phyloP scores from a whole-genome alignment of 2,329 filamentous ascomycete genomes.

The Lasiodiplodia hormozganensis region DNA sequence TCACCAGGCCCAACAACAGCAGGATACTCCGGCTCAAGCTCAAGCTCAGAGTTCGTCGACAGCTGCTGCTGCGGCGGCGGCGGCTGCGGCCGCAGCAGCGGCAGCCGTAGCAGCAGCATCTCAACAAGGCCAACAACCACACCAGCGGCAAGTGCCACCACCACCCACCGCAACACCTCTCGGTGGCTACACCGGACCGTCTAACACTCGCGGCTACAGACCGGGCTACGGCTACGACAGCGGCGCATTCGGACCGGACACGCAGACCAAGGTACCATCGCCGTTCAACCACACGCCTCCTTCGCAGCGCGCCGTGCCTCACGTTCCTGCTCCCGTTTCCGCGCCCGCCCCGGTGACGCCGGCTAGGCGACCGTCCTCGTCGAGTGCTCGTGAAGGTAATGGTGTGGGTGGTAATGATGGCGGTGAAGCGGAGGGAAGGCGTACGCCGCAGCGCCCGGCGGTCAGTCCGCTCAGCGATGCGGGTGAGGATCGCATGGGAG shows the following conservation, averaged over 20 bases:
- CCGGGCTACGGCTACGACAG: slow-evolving; percentile 30
- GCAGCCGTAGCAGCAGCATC: neutral
- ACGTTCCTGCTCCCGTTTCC: neutral
- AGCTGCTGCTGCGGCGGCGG: neutral
- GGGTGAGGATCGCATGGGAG: slow-evolving; percentile 10
- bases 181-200: slow-evolving; percentile 25
- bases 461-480: slow-evolving; percentile 31
- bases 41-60: neutral
- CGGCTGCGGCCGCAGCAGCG: neutral
- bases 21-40: slow-evolving; percentile 30
- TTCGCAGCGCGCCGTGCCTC: no score
- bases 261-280: slow-evolving; percentile 23
- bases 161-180: neutral
- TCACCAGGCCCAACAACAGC: slow-evolving; percentile 10
- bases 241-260: slow-evolving; percentile 27
- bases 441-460: slow-evolving; percentile 27
- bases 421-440: slow-evolving; percentile 39
- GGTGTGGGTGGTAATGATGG: slow-evolving; percentile 35
- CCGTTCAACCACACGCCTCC: slow-evolving; percentile 3
- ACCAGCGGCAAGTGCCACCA: neutral
- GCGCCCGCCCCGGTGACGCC: slow-evolving; percentile 18
- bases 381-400: slow-evolving; percentile 19
- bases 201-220: slow-evolving; percentile 28
- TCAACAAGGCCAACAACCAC: neutral
- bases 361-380: neutral